Evolutionary conservation across 78 protist genomes (phyloP), one percentile per base, ranked within the genome.

Genomic region (Salpingoeca rosetta): DNA sequence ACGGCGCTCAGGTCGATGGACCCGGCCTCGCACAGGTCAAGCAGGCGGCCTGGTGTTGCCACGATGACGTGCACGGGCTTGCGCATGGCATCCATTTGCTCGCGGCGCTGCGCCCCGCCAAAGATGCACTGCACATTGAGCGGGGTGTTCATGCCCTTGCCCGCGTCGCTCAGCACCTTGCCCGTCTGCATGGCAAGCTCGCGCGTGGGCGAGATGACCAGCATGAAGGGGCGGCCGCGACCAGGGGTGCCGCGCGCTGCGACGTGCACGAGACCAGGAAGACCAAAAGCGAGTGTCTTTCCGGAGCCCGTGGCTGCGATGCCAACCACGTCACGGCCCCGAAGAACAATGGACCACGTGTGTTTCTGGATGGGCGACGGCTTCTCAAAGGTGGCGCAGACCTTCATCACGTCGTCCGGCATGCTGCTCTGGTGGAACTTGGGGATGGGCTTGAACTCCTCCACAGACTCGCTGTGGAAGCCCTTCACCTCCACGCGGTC

Each of bases 231-330:
- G 76, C 88, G 88, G 73, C 93, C 43, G 51, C 93, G 89, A 81
- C 41, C 88, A 81, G 94, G 95, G 93, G 36, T 95, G 17, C 65
- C 65, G 17, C 7, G 65, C 7, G 31, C 65, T 17, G 7, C 17
- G 65, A 51, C 65, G 96, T 12, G 92, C 94, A 0, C 92, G 42
- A 57, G 90, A 92, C 93, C 86, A 11, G 99, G 99, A 17, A 97
- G 87, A 1, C 90, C 37, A 85, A 97, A 97, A 3, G 92, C 98
- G 74, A 98, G 88, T 36, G 99, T 97, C 91, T 96, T 96, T 38
- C 99, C 99, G 36, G 93, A 87, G 17, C 98, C 98, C 0, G 99
- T 98, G 92, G 88, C 95, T 0, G 99, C 98, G 2, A 98, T 93
- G 77, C 99, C 99, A 77, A 97, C 96, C 95, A 96, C 88, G 84